phyloP scores from a whole-genome alignment of 2,329 filamentous ascomycete species.

The Mariannaea elegans region DNA sequence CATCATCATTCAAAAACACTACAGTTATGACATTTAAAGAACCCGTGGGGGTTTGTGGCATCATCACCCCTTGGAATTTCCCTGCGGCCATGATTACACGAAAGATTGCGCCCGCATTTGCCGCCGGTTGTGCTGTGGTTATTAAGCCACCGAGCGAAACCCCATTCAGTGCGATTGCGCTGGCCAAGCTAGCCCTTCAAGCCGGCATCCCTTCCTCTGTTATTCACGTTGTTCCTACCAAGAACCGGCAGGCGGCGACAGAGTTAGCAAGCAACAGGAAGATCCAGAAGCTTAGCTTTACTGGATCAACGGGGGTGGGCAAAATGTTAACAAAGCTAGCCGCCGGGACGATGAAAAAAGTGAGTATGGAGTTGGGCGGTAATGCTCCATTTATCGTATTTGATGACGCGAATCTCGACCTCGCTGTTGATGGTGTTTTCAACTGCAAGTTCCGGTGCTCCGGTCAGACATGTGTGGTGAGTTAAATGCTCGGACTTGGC shows the following conservation, averaged over 20 bases:
- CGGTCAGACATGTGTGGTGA: conserved; percentile 74
- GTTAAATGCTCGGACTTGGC: too few relatives aligned
- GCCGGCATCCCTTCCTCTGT: conserved; percentile 87
- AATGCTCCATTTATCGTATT: too few relatives aligned
- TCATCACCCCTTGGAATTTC: conserved; percentile 18
- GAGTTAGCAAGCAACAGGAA: conserved; percentile 76
- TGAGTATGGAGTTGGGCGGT: conserved; percentile 75
- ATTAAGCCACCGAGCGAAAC: conserved; percentile 2
- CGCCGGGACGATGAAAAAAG: conserved; percentile 72
- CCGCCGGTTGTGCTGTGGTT: conserved; percentile 4
- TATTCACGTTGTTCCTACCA: conserved; percentile 68
- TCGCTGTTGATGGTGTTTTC: conserved; percentile 70
- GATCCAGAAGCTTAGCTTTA: conserved; percentile 78
- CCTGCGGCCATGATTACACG: background rate
- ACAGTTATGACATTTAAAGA: background rate
- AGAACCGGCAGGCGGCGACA: conserved; percentile 59
- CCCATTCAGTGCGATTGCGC: background rate
- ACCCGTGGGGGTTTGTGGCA: conserved; percentile 4
- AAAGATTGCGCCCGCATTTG: background rate
- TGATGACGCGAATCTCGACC: conserved; percentile 61
- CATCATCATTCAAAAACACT: background rate
- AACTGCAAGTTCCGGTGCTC: conserved; percentile 73
- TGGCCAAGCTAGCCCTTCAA: conserved; percentile 81
- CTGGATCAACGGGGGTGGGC: conserved; percentile 60
- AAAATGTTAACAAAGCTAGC: conserved; percentile 69